A percentile compares a stretch with the other conserved stretches of the same genome.
These are phyloP conservation scores for Binderoboletus segoi DNA, from an alignment of 1,284 basidiomycete genomes.

Conservation along the genomic window DNA sequence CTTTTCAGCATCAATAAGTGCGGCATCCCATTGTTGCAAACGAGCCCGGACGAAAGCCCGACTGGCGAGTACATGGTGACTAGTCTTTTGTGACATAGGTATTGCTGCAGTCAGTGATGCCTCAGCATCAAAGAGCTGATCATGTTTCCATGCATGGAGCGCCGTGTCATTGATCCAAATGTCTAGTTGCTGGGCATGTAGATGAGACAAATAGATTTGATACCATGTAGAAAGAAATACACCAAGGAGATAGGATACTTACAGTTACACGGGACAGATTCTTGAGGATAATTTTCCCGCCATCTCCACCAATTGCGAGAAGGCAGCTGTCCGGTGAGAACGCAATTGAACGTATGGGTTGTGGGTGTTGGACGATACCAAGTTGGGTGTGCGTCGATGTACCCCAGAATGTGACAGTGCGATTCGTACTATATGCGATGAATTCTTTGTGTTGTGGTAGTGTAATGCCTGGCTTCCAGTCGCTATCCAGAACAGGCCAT, in stretches of 20 bases:
- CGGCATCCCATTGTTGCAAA: not conserved
- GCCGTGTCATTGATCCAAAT: not conserved
- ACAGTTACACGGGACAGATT: not conserved
- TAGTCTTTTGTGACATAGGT: not conserved
- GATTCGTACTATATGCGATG: not conserved
- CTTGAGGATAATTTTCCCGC: not conserved
- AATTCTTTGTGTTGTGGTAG: not conserved
- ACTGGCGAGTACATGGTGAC: not conserved
- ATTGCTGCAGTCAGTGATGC: not conserved
- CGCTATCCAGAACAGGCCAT: not conserved
- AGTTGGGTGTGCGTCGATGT: not conserved
- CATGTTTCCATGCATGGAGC: not conserved
- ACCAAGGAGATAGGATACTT: not conserved
- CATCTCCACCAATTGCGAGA: not conserved
- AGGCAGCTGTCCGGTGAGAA: not conserved
- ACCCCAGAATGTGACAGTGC: no score
- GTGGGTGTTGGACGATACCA: not conserved
- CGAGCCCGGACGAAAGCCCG: not conserved
- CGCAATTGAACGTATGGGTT: no score
- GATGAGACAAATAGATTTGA: not conserved
- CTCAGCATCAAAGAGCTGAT: not conserved
- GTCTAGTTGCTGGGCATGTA: not conserved
- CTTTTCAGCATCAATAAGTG: not conserved
- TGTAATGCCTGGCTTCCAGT: not conserved
- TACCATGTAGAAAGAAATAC: not conserved